phyloP scores from a whole-genome alignment of 2,329 filamentous ascomycete genomes.

The Leptosphaerulina australis region DNA sequence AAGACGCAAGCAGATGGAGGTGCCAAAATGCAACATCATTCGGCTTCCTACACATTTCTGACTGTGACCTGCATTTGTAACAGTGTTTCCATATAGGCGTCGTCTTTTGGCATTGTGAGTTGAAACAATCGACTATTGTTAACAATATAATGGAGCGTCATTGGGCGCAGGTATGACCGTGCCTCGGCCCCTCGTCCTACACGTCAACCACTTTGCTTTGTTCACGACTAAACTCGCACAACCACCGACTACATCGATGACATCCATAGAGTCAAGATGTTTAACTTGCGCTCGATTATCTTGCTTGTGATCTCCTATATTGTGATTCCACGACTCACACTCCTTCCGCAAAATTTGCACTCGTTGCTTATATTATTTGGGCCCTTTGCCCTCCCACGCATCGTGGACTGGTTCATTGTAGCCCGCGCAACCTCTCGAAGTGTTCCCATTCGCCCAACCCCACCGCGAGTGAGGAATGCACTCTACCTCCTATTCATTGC shows the following conservation, averaged over 20 bases:
- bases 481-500: slow-evolving; percentile 66
- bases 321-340: slow-evolving; percentile 47
- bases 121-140: too few species aligned
- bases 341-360: slow-evolving; percentile 42
- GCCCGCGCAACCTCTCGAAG: slow-evolving; percentile 49
- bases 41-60: slow-evolving; percentile 5
- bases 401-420: slow-evolving; percentile 68
- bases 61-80: background rate
- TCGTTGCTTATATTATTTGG: slow-evolving; percentile 63
- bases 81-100: background rate
- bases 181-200: slow-evolving; percentile 6
- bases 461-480: slow-evolving; percentile 60
- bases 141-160: too few species aligned
- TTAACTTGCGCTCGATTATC: slow-evolving; percentile 42
- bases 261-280: slow-evolving; percentile 29
- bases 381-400: slow-evolving; percentile 72
- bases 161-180: background rate
- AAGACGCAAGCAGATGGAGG: slow-evolving; percentile 8
- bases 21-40: slow-evolving; percentile 17
- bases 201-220: slow-evolving; percentile 6
- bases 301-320: slow-evolving; percentile 44
- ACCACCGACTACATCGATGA: slow-evolving; percentile 2
- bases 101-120: background rate
- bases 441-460: slow-evolving; percentile 62
- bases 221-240: background rate